Percentiles rank a stretch among this genome's conserved stretches.
Conservation (phyloP, 2,329 filamentous ascomycete genomes). For the Ophiocordyceps australis region DNA sequence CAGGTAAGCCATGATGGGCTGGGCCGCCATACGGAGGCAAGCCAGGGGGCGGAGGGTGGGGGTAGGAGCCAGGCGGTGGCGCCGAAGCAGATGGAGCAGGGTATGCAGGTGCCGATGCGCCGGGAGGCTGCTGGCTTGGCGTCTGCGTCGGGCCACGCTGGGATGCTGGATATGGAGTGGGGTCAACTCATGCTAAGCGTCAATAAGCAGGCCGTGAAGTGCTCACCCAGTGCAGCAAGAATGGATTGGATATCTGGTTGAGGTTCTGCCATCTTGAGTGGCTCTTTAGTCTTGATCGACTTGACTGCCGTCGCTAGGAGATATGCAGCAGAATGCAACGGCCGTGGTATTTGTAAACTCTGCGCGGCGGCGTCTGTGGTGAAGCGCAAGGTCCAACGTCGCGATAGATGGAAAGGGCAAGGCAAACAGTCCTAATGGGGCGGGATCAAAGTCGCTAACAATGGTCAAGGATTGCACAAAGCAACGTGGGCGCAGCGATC, state of each 20-base stretch:
- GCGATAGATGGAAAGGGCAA: no score
- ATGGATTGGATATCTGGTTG: slow-evolving; percentile 25
- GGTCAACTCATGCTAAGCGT: no score
- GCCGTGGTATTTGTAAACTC: no score
- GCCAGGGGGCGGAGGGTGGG: slow-evolving; percentile 18
- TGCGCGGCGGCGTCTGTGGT: no score
- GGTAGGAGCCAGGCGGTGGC: slow-evolving; percentile 13
- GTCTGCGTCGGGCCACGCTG: slow-evolving; percentile 23
- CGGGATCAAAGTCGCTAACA: no score
- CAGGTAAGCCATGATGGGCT: slow-evolving; percentile 37
- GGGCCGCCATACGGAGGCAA: slow-evolving; percentile 17
- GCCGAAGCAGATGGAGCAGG: slow-evolving; percentile 17
- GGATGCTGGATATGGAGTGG: slow-evolving; percentile 13
- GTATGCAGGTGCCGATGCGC: slow-evolving; percentile 17
- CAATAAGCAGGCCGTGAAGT: no score
- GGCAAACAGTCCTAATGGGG: no score
- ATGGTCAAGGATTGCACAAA: no score
- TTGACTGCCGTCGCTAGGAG: background rate
- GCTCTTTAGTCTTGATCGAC: background rate
- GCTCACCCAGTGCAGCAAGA: slow-evolving; percentile 28
- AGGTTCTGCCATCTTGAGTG: slow-evolving; percentile 16
- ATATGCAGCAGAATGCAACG: background rate
- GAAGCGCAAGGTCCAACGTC: no score
- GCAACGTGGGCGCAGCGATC: no score
- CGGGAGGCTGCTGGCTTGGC: slow-evolving; percentile 22